phyloP scores from a whole-genome alignment of 176 grass and related monocot species.

The Melocanna baccifera region DNA sequence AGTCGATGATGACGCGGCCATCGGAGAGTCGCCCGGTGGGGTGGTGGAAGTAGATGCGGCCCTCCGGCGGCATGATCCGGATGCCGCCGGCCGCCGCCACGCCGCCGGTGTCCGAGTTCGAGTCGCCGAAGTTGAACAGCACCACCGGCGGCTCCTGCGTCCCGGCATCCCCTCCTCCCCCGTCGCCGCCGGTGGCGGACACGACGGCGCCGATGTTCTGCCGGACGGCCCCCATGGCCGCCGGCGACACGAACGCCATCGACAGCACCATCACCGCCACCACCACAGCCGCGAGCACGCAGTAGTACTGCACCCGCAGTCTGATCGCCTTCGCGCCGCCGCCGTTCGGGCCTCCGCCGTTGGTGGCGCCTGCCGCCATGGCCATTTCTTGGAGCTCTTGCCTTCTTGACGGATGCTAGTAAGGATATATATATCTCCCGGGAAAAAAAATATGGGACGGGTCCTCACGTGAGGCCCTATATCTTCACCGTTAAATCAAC shows the following conservation, averaged over 20 bases:
- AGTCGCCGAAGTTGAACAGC: slow-evolving; percentile 95
- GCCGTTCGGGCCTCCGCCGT: background rate
- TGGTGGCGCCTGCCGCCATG: slow-evolving; percentile 41
- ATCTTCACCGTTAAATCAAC: too few relatives aligned
- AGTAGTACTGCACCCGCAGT: slow-evolving; percentile 56
- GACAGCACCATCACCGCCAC: slow-evolving; percentile 45
- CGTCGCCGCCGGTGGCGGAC: background rate
- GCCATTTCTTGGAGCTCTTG: background rate
- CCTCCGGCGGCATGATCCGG: slow-evolving; percentile 50
- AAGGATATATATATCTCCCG: background rate
- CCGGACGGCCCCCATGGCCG: slow-evolving; percentile 39
- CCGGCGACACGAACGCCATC: slow-evolving; percentile 37
- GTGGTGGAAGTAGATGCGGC: slow-evolving; percentile 59
- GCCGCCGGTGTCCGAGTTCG: slow-evolving; percentile 87
- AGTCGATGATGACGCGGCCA: slow-evolving; percentile 89
- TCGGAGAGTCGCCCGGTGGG: slow-evolving; percentile 79
- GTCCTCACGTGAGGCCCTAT: too few relatives aligned
- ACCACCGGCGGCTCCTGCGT: slow-evolving; percentile 23
- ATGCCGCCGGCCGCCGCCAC: slow-evolving; percentile 63
- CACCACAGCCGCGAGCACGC: slow-evolving; percentile 43
- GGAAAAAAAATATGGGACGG: too few relatives aligned
- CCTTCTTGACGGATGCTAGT: background rate
- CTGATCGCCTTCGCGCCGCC: slow-evolving; percentile 41
- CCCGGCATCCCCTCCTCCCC: background rate
- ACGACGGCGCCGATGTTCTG: slow-evolving; percentile 39